Percentiles rank a stretch among this genome's conserved stretches.
These are phyloP conservation scores for Penicillium tannophilum DNA, from an alignment of 495 filamentous ascomycete species.

Conservation along the genomic window DNA sequence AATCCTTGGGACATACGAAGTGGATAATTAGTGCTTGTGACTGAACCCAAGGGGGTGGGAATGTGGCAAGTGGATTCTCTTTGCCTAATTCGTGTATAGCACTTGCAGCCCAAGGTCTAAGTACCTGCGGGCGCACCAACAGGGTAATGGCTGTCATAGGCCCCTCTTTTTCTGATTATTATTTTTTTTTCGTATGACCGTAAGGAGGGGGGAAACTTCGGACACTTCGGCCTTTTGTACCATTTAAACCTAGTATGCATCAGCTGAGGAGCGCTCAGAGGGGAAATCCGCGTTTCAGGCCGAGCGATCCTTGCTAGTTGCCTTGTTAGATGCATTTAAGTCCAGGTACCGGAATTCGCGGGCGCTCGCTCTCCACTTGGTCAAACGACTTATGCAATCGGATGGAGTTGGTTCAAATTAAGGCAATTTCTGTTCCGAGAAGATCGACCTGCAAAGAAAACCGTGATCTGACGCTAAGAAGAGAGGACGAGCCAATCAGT, in stretches of 20 bases:
- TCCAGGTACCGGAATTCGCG: conserved; percentile 14
- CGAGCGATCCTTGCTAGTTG: conserved; percentile 25
- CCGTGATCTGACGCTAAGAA: conserved; percentile 12
- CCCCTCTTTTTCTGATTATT: background rate
- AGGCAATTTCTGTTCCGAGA: conserved; percentile 15
- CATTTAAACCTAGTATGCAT: conserved; percentile 6
- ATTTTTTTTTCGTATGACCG: background rate
- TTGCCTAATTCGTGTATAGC: conserved; percentile 4
- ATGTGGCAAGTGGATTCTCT: conserved; percentile 5
- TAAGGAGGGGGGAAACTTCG: background rate
- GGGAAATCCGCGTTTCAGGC: conserved; percentile 21
- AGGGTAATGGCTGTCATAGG: conserved; percentile 18
- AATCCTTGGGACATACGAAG: background rate
- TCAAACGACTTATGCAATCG: conserved; percentile 21
- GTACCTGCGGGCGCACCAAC: conserved; percentile 29
- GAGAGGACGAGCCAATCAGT: background rate
- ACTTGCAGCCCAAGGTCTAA: conserved; percentile 21
- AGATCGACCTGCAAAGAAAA: conserved; percentile 15
- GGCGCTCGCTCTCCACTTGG: conserved; percentile 2
- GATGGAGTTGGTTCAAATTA: conserved; percentile 14
- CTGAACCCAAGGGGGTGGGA: conserved; percentile 6
- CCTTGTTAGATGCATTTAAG: conserved; percentile 13
- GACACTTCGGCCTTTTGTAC: background rate
- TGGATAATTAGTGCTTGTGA: conserved; percentile 5
- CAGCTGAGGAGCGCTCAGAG: conserved; percentile 25